Evolutionary conservation across 129 eudicot genomes (phyloP), one percentile per base, ranked within the genome.

Genomic region (Flaveria robusta): DNA sequence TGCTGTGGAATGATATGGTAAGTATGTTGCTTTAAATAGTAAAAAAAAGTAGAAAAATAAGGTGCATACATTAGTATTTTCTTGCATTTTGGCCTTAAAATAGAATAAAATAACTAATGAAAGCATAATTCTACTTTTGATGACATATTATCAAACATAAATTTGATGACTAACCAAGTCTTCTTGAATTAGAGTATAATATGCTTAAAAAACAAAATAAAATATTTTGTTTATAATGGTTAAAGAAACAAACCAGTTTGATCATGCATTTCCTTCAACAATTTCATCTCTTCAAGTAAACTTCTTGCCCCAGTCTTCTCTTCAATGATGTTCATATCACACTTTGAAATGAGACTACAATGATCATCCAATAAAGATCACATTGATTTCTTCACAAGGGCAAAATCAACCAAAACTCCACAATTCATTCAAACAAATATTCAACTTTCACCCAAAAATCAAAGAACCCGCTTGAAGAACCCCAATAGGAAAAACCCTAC

Each of bases 221-320:
- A n/a, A n/a, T n/a, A n/a, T n/a, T n/a, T n/a, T n/a, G n/a, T n/a
- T n/a, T n/a, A n/a, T n/a, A n/a, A n/a, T n/a, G n/a, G n/a, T n/a
- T n/a, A n/a, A 51, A 23, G 69, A 68, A 74, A 85, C 96, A 72
- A 50, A 92, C 97, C 96, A 75, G 81, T 78, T 34, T 89, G 93
- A 64, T 89, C 96, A 65, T 92, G 92, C 85, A 92, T 89, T 87
- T 87, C 91, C 76, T 89, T 89, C 87, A 89, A 78, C 83, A 89
- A 45, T 67, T 85, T 89, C 79, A 89, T 86, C 68, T 88, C 91
- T 39, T 85, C 89, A 82, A 60, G 55, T 24, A 81, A 72, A 81
- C 74, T 60, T 81, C 87, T 29, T 60, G 64, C 42, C 31, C 79
- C 63, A 23, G 56, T 27, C 75, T 79, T 77, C 79, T 91, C 92